phyloP scores from a whole-genome alignment of 208 protist genomes.

The Porcisia hertigi region DNA sequence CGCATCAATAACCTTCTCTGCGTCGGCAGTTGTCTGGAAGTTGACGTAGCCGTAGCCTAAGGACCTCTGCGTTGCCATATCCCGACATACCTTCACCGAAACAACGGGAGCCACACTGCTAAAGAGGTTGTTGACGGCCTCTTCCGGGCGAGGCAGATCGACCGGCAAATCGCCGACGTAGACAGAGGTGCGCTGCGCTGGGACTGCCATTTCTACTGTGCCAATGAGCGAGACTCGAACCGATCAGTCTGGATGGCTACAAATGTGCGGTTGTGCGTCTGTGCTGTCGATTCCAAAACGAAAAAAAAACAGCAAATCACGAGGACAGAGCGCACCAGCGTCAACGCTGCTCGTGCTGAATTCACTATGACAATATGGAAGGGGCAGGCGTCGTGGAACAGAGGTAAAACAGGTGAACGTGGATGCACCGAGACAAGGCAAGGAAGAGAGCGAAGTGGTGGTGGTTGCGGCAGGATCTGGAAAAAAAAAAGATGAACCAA shows the following conservation, averaged over 20 bases:
- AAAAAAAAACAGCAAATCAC: no score
- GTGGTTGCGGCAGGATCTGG: no score
- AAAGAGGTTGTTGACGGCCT: slow-evolving; percentile 94
- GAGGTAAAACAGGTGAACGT: background rate
- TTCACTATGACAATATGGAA: background rate
- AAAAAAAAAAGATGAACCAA: no score
- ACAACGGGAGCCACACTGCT: slow-evolving; percentile 92
- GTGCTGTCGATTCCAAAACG: no score
- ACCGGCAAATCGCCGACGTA: slow-evolving; percentile 95
- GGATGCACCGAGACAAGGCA: background rate
- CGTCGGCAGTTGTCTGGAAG: slow-evolving; percentile 94
- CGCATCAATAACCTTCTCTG: slow-evolving; percentile 95
- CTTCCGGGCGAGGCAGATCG: slow-evolving; percentile 82
- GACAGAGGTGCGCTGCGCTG: slow-evolving; percentile 67
- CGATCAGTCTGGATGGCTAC: no score
- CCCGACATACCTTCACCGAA: slow-evolving; percentile 95
- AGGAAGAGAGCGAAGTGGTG: no score
- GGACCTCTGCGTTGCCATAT: slow-evolving; percentile 92
- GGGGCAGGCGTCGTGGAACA: background rate
- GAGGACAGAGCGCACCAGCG: background rate
- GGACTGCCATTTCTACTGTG: slow-evolving; percentile 17
- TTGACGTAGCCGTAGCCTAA: slow-evolving; percentile 98
- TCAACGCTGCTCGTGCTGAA: background rate
- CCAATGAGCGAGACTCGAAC: background rate
- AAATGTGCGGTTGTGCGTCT: background rate